Percentiles rank a stretch among this genome's conserved stretches.
Conservation (phyloP, 2,329 filamentous ascomycete species). For the Fusarium nanum region DNA sequence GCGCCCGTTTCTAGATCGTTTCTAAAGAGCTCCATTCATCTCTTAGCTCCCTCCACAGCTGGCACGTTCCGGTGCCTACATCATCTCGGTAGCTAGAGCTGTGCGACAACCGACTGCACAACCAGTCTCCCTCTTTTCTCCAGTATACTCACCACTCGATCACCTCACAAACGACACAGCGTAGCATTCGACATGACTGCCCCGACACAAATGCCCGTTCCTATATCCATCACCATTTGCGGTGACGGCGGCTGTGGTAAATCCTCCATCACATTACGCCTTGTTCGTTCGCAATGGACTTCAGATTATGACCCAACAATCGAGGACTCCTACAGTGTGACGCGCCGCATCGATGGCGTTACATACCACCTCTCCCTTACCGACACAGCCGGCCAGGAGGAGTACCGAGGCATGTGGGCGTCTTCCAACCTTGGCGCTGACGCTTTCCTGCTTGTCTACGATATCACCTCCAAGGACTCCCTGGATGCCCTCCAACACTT, state of each 20-base stretch:
- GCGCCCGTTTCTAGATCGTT: conserved; percentile 22
- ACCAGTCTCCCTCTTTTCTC: not conserved
- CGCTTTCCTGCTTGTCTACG: conserved; percentile 88
- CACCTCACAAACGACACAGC: not conserved
- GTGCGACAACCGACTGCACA: not conserved
- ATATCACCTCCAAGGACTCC: conserved; percentile 78
- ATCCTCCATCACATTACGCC: conserved; percentile 84
- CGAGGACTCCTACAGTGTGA: conserved; percentile 87
- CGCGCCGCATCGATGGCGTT: conserved; percentile 81
- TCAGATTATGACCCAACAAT: conserved; percentile 85
- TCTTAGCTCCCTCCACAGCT: conserved; percentile 24
- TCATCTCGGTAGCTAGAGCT: conserved; percentile 18
- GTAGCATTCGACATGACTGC: conserved; percentile 32
- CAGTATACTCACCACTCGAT: not conserved
- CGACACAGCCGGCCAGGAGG: conserved; percentile 89
- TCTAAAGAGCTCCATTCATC: conserved; percentile 25
- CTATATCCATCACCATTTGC: conserved; percentile 83
- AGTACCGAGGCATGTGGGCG: conserved; percentile 89
- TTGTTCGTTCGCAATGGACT: conserved; percentile 86
- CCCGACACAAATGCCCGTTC: conserved; percentile 55
- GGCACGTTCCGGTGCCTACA: conserved; percentile 26
- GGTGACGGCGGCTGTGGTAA: conserved; percentile 88
- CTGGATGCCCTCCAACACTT: conserved; percentile 81
- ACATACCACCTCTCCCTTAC: conserved; percentile 83
- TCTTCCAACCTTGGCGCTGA: conserved; percentile 81